phyloP scores from a whole-genome alignment of 257 asterid genomes.

The Salvia rosmarinus region DNA sequence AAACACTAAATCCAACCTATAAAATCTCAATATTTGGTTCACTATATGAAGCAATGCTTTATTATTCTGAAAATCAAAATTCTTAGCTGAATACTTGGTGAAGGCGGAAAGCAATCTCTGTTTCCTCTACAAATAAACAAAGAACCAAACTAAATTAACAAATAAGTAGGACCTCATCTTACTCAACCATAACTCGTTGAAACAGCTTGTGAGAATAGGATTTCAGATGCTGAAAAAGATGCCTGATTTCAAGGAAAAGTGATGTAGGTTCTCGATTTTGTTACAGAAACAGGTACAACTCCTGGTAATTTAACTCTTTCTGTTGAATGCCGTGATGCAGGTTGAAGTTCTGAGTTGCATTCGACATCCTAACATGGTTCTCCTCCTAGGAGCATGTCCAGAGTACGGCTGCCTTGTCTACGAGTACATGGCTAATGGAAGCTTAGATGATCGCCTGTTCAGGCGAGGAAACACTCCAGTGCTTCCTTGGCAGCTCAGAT shows the following conservation, averaged over 20 bases:
- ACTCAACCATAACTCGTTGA: not conserved
- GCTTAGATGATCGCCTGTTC: conserved; percentile 84
- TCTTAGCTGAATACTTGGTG: not conserved
- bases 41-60: not conserved
- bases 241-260: not conserved
- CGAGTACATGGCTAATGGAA: conserved; percentile 91
- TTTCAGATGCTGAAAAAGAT: not conserved
- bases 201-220: not conserved
- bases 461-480: conserved; percentile 64
- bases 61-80: not conserved
- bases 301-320: not conserved
- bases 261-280: not conserved
- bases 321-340: conserved; percentile 43
- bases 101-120: not conserved
- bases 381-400: conserved; percentile 96
- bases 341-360: conserved; percentile 91
- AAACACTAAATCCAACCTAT: too few relatives aligned
- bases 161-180: conserved; percentile 18
- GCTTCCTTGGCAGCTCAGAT: conserved; percentile 83
- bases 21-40: conserved; percentile 21
- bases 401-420: conserved; percentile 94
- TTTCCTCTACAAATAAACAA: conserved; percentile 8
- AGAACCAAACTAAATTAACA: too few relatives aligned
- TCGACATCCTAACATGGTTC: conserved; percentile 97
- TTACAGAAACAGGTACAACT: not conserved